A percentile compares a stretch with the other conserved stretches of the same genome.
Conservation (phyloP, 441 rosid genomes). For the Brassica balearica region DNA sequence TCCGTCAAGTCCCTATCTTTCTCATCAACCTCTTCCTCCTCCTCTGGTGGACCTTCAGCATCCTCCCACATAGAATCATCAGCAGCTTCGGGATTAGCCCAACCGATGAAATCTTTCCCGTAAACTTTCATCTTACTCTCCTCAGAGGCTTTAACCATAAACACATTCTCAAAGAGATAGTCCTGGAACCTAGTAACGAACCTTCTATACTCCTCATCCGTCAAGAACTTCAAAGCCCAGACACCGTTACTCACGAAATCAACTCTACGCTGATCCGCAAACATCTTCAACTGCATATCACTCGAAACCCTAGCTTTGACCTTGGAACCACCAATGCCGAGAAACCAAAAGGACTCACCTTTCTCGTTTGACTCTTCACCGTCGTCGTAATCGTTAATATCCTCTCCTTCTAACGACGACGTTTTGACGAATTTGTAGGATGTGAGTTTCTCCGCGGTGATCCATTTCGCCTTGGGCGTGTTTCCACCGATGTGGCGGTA, state of each 20-base stretch:
- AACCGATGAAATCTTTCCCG: slow-evolving; percentile 73
- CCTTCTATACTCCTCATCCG: slow-evolving; percentile 58
- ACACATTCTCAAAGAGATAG: slow-evolving; percentile 69
- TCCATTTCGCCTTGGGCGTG: slow-evolving; percentile 76
- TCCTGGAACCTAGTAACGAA: slow-evolving; percentile 66
- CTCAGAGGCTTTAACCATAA: slow-evolving; percentile 58
- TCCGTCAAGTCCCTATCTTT: slow-evolving; percentile 52
- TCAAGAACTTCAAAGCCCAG: slow-evolving; percentile 73
- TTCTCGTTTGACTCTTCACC: slow-evolving; percentile 43
- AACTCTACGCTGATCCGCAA: slow-evolving; percentile 66
- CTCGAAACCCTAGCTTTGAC: slow-evolving; percentile 63
- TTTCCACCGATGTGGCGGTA: slow-evolving; percentile 71
- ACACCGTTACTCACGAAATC: slow-evolving; percentile 69
- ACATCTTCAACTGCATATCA: slow-evolving; percentile 74
- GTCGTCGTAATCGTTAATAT: slow-evolving; percentile 47
- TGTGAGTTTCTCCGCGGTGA: slow-evolving; percentile 56
- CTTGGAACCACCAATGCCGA: slow-evolving; percentile 58
- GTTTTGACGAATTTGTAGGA: slow-evolving; percentile 55
- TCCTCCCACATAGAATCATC: slow-evolving; percentile 80
- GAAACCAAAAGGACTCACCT: slow-evolving; percentile 58
- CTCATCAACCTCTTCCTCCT: slow-evolving; percentile 36
- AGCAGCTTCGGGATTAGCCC: slow-evolving; percentile 73
- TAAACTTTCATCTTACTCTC: slow-evolving; percentile 63
- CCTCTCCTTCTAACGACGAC: slow-evolving; percentile 39
- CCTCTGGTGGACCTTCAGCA: slow-evolving; percentile 55